These are phyloP conservation scores for Hyaloperonospora brassicae DNA, from an alignment of 352 stramenopile genomes.

Conservation along the genomic window DNA sequence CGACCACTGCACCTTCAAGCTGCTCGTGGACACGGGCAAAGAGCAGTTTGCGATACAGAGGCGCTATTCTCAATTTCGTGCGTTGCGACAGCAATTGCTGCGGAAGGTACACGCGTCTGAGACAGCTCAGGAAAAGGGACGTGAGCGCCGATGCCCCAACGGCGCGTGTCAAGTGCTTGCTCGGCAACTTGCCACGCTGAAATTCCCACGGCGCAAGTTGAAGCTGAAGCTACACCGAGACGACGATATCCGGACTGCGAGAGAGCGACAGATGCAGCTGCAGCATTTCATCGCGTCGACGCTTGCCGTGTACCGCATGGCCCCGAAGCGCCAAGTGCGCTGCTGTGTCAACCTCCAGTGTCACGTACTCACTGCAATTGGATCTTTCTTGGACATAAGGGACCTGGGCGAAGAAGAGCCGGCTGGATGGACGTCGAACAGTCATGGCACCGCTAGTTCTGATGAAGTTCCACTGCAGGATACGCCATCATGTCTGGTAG, in stretches of 20 bases:
- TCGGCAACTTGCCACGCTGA: conserved; percentile 33
- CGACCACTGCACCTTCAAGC: conserved; percentile 43
- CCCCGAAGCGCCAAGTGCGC: conserved; percentile 40
- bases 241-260: conserved; percentile 26
- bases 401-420: conserved; percentile 19
- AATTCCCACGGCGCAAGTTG: conserved; percentile 49
- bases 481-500: conserved; percentile 11
- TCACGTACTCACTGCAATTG: conserved; percentile 32
- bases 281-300: conserved; percentile 49
- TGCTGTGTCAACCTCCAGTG: conserved; percentile 55
- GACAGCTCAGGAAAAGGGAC: conserved; percentile 8
- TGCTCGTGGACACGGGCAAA: conserved; percentile 47
- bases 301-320: conserved; percentile 41
- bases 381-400: conserved; percentile 41
- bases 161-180: conserved; percentile 37
- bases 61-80: conserved; percentile 66
- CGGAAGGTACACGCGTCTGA: conserved; percentile 4
- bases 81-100: conserved; percentile 45
- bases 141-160: conserved; percentile 23
- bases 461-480: conserved; percentile 22
- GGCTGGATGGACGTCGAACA: conserved; percentile 18
- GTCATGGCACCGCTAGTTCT: conserved; percentile 10
- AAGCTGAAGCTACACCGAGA: conserved; percentile 17
- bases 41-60: conserved; percentile 53
- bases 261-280: conserved; percentile 32